Base-by-base conservation (phyloP, 2,329 filamentous ascomycete species). In the Alternaria angustiovoidea region DNA sequence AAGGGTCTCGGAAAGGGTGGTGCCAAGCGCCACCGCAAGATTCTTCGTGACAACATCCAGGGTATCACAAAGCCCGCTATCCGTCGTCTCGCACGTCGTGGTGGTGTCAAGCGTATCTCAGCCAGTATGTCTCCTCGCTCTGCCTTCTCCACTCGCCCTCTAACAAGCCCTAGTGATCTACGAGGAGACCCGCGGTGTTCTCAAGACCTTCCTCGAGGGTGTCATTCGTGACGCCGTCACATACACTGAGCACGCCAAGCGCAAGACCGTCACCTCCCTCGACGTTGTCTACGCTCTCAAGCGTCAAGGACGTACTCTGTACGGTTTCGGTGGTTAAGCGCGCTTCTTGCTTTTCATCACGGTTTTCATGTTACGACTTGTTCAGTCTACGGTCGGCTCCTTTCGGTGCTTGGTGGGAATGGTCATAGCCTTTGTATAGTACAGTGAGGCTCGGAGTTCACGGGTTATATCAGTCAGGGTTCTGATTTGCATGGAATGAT, bases 321-420 rank as follows among this genome's bases (percentile, higher is more conserved):
- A 94, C 86, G 91, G 91, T 85, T 94, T 94, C 87, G 91, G 91
- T 87, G 91, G 91, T 87, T 94, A 92, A 88, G 76, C 75, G 60
- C 54, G 56, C 68, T 67, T 56, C 57, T 61, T 56, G 26, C 46
- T 44, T 53, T 30, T 53, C 61, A 71, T 71, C 66, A 71, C 64
- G 68, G 61, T 73, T 76, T 75, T 76, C 71, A 69, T 71, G 69
- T 76, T 69, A 77, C 70, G 73, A 76, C 68, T 76, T 73, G 62
- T 65, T 65, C 46, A 68, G 63, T 77, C 69, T 86, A 88, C 70
- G 89, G 86, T 42, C 82, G 92, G 57, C 16, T 38, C 16, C 34
- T 84, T 88, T 62, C 92, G 92, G 74, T 73, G 72, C 72, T 73
- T 66, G 66, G 69, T 69, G 68, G 72, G 69, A 72, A 72, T 72